Base-by-base conservation (phyloP, 2,329 filamentous ascomycete genomes). In the Cryphonectria radicalis region DNA sequence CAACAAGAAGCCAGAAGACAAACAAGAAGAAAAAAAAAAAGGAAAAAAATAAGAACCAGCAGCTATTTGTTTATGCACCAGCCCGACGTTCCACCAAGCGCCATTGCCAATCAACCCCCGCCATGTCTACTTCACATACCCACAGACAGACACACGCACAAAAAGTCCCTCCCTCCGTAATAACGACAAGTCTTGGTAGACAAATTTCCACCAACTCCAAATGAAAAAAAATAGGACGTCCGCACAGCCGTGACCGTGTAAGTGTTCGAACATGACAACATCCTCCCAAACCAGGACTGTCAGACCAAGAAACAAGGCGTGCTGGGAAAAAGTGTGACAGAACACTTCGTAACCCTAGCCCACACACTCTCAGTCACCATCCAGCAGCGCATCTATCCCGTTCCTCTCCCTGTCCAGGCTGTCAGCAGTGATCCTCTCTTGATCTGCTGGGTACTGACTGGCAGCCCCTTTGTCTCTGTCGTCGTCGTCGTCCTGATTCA, bases 331-430 rank as follows among this genome's bases (percentile, higher is more conserved):
- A 60, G 17, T 60, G 28, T 14, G 14, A 35, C 1, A 42, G 25
- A 13, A 42, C 17, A 46, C 42, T 5, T 19, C 19, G 50, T 6
- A 19, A 13, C 8, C 19, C 40, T 50, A 6, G 42, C n/a, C 28
- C 37, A 14, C 55, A 53, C 64, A 85, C 63, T 83, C 46, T 59
- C 66, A 85, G 63, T 83, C 83, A 50, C 82, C 80, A 67, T 85
- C 83, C 70, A 84, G 75, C 72, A 85, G 77, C 19, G 83, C 82
- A 68, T 85, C 83, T 74, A 85, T 79, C n/a, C 81, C 83, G 68
- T 85, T 85, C 57, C 83, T 80, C 77, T 85, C 83, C 68, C 77
- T 82, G 75, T 85, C 83, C 53, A 85, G 76, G 37, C 81, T 83
- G 65, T 82, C 83, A 32, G 83, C 80, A 46, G 82, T 84, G 65